Conservation (phyloP, 192 early-diverging fungal species). For the Lobosporangium transversale region DNA sequence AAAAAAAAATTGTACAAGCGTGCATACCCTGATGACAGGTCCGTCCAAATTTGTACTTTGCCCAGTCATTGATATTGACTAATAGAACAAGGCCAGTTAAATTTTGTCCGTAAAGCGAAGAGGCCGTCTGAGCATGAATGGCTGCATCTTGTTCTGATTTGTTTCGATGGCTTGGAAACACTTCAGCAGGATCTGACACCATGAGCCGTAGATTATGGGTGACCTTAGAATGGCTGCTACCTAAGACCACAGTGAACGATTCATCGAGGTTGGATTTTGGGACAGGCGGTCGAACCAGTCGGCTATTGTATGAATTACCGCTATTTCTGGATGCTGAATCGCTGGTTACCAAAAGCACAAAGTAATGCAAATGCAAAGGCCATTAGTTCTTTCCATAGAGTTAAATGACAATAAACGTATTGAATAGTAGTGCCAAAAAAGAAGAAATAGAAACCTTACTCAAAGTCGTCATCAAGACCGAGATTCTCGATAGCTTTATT, state of each 20-base stretch:
- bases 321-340: slow-evolving; percentile 1
- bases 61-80: slow-evolving; percentile 59
- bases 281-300: neutral
- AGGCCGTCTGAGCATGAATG: slow-evolving; percentile 73
- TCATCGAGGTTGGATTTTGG: slow-evolving; percentile 66
- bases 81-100: slow-evolving; percentile 67
- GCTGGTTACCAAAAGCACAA: neutral
- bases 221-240: slow-evolving; percentile 76
- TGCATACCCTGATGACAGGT: slow-evolving; percentile 64
- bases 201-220: slow-evolving; percentile 75
- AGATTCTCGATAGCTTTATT: slow-evolving; percentile 75
- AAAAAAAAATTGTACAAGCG: neutral
- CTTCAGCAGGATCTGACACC: slow-evolving; percentile 55
- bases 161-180: slow-evolving; percentile 36
- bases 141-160: slow-evolving; percentile 65
- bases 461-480: slow-evolving; percentile 63
- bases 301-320: neutral
- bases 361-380: neutral
- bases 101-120: slow-evolving; percentile 69
- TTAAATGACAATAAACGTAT: no score
- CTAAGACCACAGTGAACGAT: slow-evolving; percentile 76
- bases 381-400: no score
- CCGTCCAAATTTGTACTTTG: slow-evolving; percentile 62
- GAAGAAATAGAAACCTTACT: slow-evolving; percentile 22
- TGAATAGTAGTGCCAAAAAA: no score